Evolutionary conservation across 2,329 filamentous ascomycete genomes (phyloP).

Genomic region (Phialemoniopsis sp.): DNA sequence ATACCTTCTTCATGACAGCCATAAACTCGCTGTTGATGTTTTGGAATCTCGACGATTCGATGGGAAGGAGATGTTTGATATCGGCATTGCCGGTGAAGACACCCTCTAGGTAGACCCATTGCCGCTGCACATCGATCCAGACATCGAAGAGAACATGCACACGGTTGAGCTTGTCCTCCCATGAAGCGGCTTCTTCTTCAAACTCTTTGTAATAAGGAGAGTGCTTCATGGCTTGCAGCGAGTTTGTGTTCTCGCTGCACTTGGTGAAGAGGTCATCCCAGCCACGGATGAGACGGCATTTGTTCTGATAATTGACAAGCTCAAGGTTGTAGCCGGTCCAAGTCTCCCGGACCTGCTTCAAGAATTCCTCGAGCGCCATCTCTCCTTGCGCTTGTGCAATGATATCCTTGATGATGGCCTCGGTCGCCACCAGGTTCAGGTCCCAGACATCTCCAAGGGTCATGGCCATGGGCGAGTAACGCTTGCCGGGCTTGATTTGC

Average conservation of each 20-base stretch:
- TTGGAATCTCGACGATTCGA: conserved; percentile 94
- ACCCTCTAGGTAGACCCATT: conserved; percentile 99
- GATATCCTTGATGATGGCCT: conserved; percentile 85
- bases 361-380: conserved; percentile 96
- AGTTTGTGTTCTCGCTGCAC: conserved; percentile 97
- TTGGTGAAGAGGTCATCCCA: conserved; percentile 99
- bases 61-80: conserved; percentile 95
- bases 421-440: conserved; percentile 82
- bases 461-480: conserved; percentile 91
- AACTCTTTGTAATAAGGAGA: conserved; percentile 99
- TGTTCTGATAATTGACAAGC: conserved; percentile 95
- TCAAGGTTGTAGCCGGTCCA: conserved; percentile 96
- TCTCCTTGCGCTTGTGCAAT: conserved; percentile 95
- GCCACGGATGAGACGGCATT: conserved; percentile 92
- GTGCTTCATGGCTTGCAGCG: conserved; percentile 96
- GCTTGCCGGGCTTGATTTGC: conserved; percentile 83
- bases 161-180: conserved; percentile 97
- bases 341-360: conserved; percentile 92
- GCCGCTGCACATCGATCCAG: conserved; percentile 99
- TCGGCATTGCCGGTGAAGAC: conserved; percentile 98
- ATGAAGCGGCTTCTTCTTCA: conserved; percentile 90
- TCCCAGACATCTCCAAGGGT: conserved; percentile 99
- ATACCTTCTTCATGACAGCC: conserved; percentile 99
- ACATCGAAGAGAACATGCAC: conserved; percentile 98
- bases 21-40: conserved; percentile 99